Percentiles rank a stretch among this genome's conserved stretches.
phyloP scores from a whole-genome alignment of 139 green algal species.

The Coccomyxa sp. region DNA sequence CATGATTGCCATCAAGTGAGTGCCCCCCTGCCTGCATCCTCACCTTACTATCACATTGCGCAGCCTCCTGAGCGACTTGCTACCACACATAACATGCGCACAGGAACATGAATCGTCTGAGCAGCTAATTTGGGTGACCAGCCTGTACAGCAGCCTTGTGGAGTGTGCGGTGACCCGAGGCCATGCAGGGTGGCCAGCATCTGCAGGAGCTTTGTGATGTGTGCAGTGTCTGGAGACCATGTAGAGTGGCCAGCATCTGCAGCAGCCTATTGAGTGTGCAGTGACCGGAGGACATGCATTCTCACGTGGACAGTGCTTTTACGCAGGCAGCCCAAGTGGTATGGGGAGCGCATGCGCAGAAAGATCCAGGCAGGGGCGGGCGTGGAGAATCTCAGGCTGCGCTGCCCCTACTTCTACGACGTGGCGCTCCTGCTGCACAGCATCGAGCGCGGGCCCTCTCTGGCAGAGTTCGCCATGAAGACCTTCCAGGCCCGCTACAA shows the following conservation, averaged over 20 bases:
- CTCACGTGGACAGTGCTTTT: not conserved
- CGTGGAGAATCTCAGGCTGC: conserved; percentile 44
- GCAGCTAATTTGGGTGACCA: not conserved
- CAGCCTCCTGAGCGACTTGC: not conserved
- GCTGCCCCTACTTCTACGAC: conserved; percentile 52
- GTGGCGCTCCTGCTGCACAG: conserved; percentile 30
- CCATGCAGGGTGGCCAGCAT: too few species aligned
- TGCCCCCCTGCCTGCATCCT: not conserved
- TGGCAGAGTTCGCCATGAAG: conserved; percentile 30
- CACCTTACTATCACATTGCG: not conserved
- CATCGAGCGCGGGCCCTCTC: conserved; percentile 17
- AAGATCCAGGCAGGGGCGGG: conserved; percentile 48
- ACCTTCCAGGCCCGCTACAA: conserved; percentile 43
- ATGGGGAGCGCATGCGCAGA: conserved; percentile 41
- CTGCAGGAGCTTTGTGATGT: too few species aligned
- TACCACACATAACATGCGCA: not conserved
- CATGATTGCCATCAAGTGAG: conserved; percentile 24
- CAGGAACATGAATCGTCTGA: not conserved
- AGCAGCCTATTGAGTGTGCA: too few species aligned
- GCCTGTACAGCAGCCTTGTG: not conserved
- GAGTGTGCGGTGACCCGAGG: too few species aligned
- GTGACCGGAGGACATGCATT: too few species aligned
- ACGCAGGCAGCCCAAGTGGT: conserved; percentile 33
- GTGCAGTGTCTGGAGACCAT: too few species aligned
- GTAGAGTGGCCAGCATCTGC: too few species aligned